A percentile compares a stretch with the other conserved stretches of the same genome.
Evolutionary conservation across 2,329 filamentous ascomycete species (phyloP).

Genomic region (Colletotrichum salicis): DNA sequence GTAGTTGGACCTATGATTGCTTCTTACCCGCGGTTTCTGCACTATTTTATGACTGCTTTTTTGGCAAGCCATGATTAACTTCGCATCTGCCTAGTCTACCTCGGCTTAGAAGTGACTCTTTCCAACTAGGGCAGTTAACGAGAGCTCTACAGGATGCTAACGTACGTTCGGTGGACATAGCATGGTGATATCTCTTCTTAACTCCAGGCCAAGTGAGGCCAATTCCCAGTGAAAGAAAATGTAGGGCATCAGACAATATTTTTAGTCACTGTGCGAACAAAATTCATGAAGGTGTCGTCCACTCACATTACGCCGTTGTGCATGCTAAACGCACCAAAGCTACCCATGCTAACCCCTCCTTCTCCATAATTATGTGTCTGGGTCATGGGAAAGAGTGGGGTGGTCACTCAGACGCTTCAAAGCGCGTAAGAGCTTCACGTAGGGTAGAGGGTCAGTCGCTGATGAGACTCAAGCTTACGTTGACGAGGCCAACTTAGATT

Average conservation of each 20-base stretch:
- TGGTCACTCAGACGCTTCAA: too few relatives aligned
- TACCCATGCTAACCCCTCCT: not conserved
- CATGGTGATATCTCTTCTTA: not conserved
- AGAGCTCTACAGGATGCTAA: not conserved
- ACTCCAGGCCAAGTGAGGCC: not conserved
- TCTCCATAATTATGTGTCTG: not conserved
- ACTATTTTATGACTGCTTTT: not conserved
- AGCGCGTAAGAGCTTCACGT: not conserved
- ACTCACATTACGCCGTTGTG: not conserved
- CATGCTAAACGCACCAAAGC: not conserved
- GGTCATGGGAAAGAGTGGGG: not conserved
- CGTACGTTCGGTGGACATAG: not conserved
- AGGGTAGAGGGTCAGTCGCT: not conserved
- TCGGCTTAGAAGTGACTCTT: not conserved
- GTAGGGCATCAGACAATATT: not conserved
- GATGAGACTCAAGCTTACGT: not conserved
- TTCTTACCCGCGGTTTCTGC: not conserved
- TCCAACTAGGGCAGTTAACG: too few relatives aligned
- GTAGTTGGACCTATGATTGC: not conserved
- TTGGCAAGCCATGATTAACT: not conserved
- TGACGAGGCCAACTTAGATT: not conserved
- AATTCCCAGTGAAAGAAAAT: not conserved
- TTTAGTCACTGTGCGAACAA: conserved; percentile 2
- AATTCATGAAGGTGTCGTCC: not conserved
- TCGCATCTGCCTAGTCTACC: not conserved